phyloP scores from a whole-genome alignment of 371 early-diverging fungal genomes.

The Mortierella sp. region DNA sequence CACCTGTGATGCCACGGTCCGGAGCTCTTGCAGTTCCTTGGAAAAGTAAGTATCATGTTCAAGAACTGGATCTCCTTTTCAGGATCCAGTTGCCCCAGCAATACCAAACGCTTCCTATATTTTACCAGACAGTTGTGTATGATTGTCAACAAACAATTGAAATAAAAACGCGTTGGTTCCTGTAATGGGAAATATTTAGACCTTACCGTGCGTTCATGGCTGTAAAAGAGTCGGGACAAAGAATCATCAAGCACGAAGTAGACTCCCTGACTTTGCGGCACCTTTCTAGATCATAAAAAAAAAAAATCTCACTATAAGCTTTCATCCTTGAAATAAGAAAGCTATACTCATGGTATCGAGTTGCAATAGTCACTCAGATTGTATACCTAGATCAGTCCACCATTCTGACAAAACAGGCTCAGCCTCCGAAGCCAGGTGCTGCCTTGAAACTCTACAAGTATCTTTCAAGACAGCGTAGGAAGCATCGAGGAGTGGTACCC shows the following conservation, averaged over 20 bases:
- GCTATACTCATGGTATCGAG: too few species aligned
- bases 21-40: constrained; percentile 68
- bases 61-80: constrained; percentile 58
- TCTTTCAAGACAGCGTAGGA: constrained; percentile 31
- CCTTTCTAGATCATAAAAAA: constrained; percentile 13
- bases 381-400: constrained; percentile 50
- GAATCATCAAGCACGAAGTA: constrained; percentile 56
- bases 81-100: constrained; percentile 40
- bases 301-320: neutral
- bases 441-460: neutral
- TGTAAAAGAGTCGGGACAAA: constrained; percentile 70
- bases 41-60: constrained; percentile 65
- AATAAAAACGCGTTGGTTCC: too few species aligned
- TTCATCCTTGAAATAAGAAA: neutral
- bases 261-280: constrained; percentile 23
- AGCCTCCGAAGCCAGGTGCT: neutral
- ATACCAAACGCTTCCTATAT: constrained; percentile 61
- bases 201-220: constrained; percentile 70
- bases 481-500: constrained; percentile 44
- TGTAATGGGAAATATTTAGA: neutral
- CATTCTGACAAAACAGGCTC: constrained; percentile 8
- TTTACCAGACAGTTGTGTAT: neutral
- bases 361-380: neutral
- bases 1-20: constrained; percentile 69
- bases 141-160: too few species aligned